A percentile compares a stretch with the other conserved stretches of the same genome.
Conservation (phyloP, 345 rosid species). For the Linum trigynum region DNA sequence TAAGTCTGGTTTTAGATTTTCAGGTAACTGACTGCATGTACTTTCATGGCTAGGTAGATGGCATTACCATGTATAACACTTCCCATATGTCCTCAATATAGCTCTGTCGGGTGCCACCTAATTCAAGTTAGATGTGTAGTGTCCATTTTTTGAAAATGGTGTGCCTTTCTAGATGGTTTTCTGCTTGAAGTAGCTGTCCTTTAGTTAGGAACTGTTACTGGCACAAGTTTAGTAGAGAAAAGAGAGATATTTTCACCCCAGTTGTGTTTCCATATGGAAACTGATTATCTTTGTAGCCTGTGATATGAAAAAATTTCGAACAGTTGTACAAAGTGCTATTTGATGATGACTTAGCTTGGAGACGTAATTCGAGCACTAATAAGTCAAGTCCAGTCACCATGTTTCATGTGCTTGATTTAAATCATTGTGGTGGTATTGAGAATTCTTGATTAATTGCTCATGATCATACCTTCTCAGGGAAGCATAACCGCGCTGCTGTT, state of each 20-base stretch:
- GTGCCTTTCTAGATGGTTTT: not conserved
- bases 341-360: too few relatives aligned
- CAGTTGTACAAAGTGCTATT: too few relatives aligned
- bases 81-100: not conserved
- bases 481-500: constrained; percentile 24
- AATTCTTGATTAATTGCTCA: not conserved
- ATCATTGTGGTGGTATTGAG: not conserved
- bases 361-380: too few relatives aligned
- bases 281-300: too few relatives aligned
- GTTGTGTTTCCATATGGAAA: too few relatives aligned
- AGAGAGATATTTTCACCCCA: too few relatives aligned
- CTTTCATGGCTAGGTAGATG: not conserved
- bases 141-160: not conserved
- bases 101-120: not conserved
- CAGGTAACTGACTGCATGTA: too few relatives aligned
- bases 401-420: too few relatives aligned
- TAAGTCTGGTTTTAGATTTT: too few relatives aligned
- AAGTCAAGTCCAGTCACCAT: too few relatives aligned
- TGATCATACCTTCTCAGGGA: constrained; percentile 29
- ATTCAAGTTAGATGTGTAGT: not conserved
- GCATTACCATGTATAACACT: not conserved
- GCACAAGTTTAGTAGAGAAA: too few relatives aligned
- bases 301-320: too few relatives aligned
- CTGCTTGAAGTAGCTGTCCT: not conserved
- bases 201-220: not conserved